These are phyloP conservation scores for Trichoderma sp. DNA, from an alignment of 2,329 filamentous ascomycete genomes.

Conservation along the genomic window DNA sequence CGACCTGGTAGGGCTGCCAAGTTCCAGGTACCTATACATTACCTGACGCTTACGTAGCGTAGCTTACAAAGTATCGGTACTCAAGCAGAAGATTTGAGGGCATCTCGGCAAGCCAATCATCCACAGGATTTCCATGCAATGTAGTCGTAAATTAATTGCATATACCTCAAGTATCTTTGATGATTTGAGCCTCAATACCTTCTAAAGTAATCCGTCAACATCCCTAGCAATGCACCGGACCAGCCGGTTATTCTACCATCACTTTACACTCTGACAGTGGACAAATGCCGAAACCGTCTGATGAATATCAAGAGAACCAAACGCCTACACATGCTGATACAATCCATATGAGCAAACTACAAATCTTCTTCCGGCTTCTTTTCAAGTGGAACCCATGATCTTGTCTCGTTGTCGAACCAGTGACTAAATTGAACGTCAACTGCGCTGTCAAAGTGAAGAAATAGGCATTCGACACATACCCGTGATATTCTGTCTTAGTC, in stretches of 20 bases:
- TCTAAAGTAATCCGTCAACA: background rate
- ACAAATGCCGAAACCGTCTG: background rate
- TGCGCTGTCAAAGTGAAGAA: background rate
- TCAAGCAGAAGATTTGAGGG: background rate
- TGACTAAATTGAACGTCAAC: conserved; percentile 32
- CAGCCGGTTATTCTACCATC: background rate
- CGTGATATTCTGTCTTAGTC: conserved; percentile 48
- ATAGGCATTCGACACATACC: conserved; percentile 38
- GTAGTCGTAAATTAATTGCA: background rate
- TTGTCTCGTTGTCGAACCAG: conserved; percentile 38
- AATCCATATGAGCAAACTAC: background rate
- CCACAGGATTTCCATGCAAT: background rate
- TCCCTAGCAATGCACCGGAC: background rate
- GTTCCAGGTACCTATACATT: background rate
- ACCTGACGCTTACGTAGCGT: fast-evolving
- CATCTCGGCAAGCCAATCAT: background rate
- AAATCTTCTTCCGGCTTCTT: background rate
- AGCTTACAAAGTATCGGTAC: background rate
- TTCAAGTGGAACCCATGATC: conserved; percentile 31
- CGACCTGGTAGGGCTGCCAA: background rate
- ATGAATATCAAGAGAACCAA: background rate
- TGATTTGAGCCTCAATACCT: background rate
- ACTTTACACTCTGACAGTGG: background rate
- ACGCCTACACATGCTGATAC: background rate
- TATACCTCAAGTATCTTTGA: background rate